Evolutionary conservation across 257 asterid genomes (phyloP).

Genomic region (Mentha longifolia): DNA sequence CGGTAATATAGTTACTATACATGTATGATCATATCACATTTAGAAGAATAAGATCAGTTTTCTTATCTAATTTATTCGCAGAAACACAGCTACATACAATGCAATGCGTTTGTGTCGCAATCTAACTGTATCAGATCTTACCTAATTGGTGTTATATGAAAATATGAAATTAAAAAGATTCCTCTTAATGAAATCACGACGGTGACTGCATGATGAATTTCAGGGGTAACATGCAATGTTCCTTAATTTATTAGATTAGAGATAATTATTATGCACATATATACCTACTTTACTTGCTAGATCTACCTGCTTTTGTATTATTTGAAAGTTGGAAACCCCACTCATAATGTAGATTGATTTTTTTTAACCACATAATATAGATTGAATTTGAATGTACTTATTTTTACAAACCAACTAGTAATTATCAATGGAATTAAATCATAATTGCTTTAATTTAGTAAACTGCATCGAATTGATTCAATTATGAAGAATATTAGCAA

Average conservation of each 20-base stretch:
- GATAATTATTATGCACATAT: not conserved
- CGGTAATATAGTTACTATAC: too few relatives aligned
- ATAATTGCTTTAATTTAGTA: constrained; percentile 1
- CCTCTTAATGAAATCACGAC: constrained; percentile 9
- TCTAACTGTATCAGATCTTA: too few relatives aligned
- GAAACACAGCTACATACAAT: not conserved
- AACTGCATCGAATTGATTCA: not conserved
- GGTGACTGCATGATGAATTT: not conserved
- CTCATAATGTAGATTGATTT: too few relatives aligned
- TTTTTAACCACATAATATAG: too few relatives aligned
- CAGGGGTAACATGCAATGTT: not conserved
- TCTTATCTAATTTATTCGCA: not conserved
- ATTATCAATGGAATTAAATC: not conserved
- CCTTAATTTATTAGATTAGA: constrained; percentile 6
- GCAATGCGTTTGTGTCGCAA: not conserved
- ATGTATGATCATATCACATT: not conserved
- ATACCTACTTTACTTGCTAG: constrained; percentile 3
- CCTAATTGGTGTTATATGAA: not conserved
- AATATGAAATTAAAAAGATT: not conserved
- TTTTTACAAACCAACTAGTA: not conserved
- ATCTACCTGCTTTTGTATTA: constrained; percentile 30
- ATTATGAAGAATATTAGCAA: not conserved
- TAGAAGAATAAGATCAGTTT: not conserved
- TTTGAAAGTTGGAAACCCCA: not conserved
- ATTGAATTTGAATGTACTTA: not conserved